Evolutionary conservation across 495 filamentous ascomycete genomes (phyloP).

Genomic region (Penicillium dipodomyicola): DNA sequence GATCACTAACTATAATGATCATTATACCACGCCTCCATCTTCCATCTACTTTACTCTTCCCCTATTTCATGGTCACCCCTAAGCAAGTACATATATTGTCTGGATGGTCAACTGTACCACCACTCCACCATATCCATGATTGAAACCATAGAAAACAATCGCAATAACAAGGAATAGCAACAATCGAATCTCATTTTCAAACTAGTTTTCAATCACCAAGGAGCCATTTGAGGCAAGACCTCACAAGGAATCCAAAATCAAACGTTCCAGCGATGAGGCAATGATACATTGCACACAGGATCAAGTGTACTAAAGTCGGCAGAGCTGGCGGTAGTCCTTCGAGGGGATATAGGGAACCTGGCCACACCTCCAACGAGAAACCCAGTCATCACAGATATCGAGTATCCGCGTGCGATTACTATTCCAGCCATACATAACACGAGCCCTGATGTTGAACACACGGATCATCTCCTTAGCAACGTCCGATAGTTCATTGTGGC

Average conservation of each 20-base stretch:
- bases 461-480: not conserved
- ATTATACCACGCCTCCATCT: not conserved
- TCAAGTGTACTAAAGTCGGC: not conserved
- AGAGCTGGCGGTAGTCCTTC: not conserved
- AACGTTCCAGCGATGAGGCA: not conserved
- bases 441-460: constrained; percentile 1
- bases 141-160: not conserved
- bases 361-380: not conserved
- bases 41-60: not conserved
- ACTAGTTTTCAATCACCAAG: not conserved
- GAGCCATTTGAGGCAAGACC: not conserved
- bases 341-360: not conserved
- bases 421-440: not conserved
- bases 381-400: not conserved
- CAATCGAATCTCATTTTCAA: not conserved
- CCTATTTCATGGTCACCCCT: not conserved
- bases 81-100: no score
- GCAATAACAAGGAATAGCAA: not conserved
- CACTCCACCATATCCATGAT: no score
- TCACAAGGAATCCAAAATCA: not conserved
- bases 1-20: not conserved
- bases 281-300: not conserved
- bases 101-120: no score
- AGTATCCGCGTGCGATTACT: not conserved
- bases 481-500: not conserved